Evolutionary conservation across 371 early-diverging fungal genomes (phyloP), one percentile per base, ranked within the genome.

Genomic region (Batkoa obscura): DNA sequence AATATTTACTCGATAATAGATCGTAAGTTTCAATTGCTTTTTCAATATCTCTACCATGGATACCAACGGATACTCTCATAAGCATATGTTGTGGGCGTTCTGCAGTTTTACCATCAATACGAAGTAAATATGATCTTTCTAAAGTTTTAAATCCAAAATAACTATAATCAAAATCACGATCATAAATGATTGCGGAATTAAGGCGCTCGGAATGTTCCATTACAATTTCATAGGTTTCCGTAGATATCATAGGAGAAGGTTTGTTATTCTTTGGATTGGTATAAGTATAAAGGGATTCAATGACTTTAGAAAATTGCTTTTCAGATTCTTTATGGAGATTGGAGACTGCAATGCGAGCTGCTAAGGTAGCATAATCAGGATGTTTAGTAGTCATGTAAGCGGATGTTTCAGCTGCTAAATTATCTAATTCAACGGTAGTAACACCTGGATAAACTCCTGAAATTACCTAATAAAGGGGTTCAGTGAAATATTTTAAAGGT

Each of bases 141-240:
- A 99, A 79, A 0, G 99, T 98, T 72, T 96, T 96, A 78, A 98
- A 91, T 8, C 98, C 99, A 80, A 99, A 99, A 73, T 83, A 99
- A 71, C 86, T 91, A 74, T 95, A 94, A 59, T 81, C 81, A 67
- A 83, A 97, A 67, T 99, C 99, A 63, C 98, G 85, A 50, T 90
- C 85, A 66, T 93, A 88, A 62, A 90, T 84, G 58, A 99, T 88
- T 58, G 90, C 86, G 10, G 82, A 76, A 73, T 99, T 84, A 58
- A 98, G 79, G 33, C 68, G 68, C 30, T 90, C 94, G 8, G 79
- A 76, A 69, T 99, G 65, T 43, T 74, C 72, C 72, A 74, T 72
- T 47, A 96, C 78, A 50, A 75, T 59, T 12, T 80, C 66, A 64
- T 85, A 83, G 9, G 89, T 80, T 35, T 72, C 66, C 45, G 88